Base-by-base conservation (phyloP, 2,329 filamentous ascomycete species). In the Aspergillus ruber region DNA sequence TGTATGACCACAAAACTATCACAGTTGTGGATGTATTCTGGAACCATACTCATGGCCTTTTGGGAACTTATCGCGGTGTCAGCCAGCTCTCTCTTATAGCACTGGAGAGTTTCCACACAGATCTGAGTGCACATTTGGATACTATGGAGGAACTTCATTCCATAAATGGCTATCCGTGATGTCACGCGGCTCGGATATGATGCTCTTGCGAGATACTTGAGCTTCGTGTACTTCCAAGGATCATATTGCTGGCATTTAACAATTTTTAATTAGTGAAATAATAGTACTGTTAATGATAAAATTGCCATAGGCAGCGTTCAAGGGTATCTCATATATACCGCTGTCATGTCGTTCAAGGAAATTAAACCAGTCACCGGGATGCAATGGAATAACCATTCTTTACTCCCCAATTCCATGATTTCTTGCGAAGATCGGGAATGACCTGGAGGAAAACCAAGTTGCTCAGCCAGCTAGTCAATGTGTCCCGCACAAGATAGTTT, bases 401-500 rank as follows among this genome's bases (percentile, higher is more conserved):
- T 64, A 75, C 77, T 3, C 80, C 81, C 72, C 76, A 83, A 23
- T 73, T 70, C 65, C 73, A 78, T 12, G 80, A 76, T 60, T 79
- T 81, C 21, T 67, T 65, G 45, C 80, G 74, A 60, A 83, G 65
- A 61, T 83, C 79, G 4, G 78, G 76, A 20, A 75, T 72, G 44
- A 82, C 72, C 51, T 81, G 76, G 38, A 82, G 60, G 71, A 80
- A 81, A 10, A 74, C 71, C 29, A 83, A 53, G 45, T 69, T 72
- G 42, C 74, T 73, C 6, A 79, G 55, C 75, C 78, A 81, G 49
- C 73, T 72, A 39, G 75, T 73, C 43, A 82, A 49, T 2, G 77
- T 80, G 55, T 83, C 80, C 13, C 73, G 57, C 9, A 83, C 54
- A 49, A 74, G 64, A 33, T 71, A 74, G 52, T 82, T 77, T 51